Evolutionary conservation across 2,329 filamentous ascomycete species (phyloP), one percentile per base, ranked within the genome.

Genomic region (Sclerotinia spermophila): DNA sequence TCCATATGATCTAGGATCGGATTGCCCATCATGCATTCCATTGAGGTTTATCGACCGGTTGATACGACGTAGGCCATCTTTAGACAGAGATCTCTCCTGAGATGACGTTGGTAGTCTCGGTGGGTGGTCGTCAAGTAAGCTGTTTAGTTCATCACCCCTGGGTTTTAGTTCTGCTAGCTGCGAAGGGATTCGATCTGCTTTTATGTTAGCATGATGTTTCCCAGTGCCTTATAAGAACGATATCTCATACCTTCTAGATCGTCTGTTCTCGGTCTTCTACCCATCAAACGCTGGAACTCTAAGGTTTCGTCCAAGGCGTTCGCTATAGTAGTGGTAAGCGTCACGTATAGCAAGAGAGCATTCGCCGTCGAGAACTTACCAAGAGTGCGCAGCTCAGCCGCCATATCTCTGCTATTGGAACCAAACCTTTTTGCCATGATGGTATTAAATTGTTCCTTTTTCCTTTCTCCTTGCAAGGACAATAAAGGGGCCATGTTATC

Each of bases 361-460:
- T 66, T 24, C 5, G 19, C 30, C 5, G 17, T 30, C 13, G 11
- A 38, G 30, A 8, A 48, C 66, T 68, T 30, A 68, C 66, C 58
- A 40, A 68, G 35, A 27, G 53, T 61, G 5, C 66, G 55, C 40
- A 61, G 42, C 42, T 68, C 66, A 19, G 66, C 42, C 24, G 66
- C 66, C 42, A 68, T 45, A 11, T 45, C 53, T 30, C 30, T 62
- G 42, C 30, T 48, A 17, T 61, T 19, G 5, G 44, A 21, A 6
- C 30, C 42, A 24, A 68, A 51, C 15, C 55, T 45, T 42, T 42
- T 68, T 21, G 55, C 66, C 66, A 62, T 62, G 42, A 68, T 68
- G 13, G 11, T 17, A 27, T 33, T 19, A 8, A 68, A 68, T 3
- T 68, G 55, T 27, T 68, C 66, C 10, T 68, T 68, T 48, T 48